Evolutionary conservation across 2,329 filamentous ascomycete genomes (phyloP), one percentile per base, ranked within the genome.

Genomic region (Pseudomassariella vexata): DNA sequence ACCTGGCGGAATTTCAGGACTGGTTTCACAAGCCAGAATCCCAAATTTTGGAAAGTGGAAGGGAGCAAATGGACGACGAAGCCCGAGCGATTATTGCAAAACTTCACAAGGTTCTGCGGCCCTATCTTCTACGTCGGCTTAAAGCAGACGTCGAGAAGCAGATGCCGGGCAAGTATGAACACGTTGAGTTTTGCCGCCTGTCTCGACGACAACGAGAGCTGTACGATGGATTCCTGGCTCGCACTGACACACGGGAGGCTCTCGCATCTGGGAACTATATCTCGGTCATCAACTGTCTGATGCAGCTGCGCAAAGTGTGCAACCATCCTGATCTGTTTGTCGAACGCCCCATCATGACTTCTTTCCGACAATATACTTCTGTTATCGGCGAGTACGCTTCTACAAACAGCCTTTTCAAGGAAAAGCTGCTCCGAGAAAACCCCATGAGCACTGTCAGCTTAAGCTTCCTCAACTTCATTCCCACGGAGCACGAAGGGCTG

Each of bases 71-170:
- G 70, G 92, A 96, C 44, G 86, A 94, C 9, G 90, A 98, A 57
- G 87, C 89, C 9, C 85, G 87, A 46, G 83, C 82, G 36, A 89
- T 95, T 44, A 94, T 98, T 42, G 79, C 80, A 27, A 94, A 96
- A 55, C 73, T 98, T 5, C 94, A 98, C 63, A 88, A 94, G 45
- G 87, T 96, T 15, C 69, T 98, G 8, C 79, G 94, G 2, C 92
- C 92, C 0, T 96, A 95, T 51, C 73, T 98, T 9, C 70, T 98
- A 6, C 81, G 92, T 31, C 79, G 92, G 35, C 66, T 98, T 36
- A 98, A 98, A 61, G 85, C 87, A 26, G 92, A 98, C 52, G 92
- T 98, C 5, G 94, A 98, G 63, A 95, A 96, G 63, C 92, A 98
- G 55, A 95, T 98, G 85, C 92, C 94, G 0, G 89, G 79, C 39